Percentiles rank a stretch among this genome's conserved stretches.
Evolutionary conservation across 192 early-diverging fungal species (phyloP).

Genomic region (Backusella morwellensis): DNA sequence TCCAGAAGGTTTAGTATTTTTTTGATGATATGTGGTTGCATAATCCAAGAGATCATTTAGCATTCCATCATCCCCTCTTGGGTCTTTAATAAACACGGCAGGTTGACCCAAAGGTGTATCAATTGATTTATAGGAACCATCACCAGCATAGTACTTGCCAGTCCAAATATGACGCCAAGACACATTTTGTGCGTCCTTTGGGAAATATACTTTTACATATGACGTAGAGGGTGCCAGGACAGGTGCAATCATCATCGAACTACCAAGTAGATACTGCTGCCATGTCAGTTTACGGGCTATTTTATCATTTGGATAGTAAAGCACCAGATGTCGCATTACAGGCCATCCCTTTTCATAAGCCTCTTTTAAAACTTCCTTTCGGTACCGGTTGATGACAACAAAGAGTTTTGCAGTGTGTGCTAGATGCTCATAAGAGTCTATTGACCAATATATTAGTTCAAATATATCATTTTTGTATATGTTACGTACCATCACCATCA

Average conservation of each 20-base stretch:
- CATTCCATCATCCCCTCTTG: slow-evolving; percentile 25
- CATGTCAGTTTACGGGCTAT: slow-evolving; percentile 31
- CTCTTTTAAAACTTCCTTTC: slow-evolving; percentile 31
- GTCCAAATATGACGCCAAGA: slow-evolving; percentile 40
- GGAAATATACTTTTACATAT: slow-evolving; percentile 43
- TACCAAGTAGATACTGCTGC: slow-evolving; percentile 42
- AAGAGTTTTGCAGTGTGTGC: slow-evolving; percentile 31
- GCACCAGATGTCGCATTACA: slow-evolving; percentile 34
- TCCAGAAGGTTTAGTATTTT: not conserved
- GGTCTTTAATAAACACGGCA: slow-evolving; percentile 39
- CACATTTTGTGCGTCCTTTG: slow-evolving; percentile 11
- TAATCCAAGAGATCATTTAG: slow-evolving; percentile 25
- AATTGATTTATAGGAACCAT: slow-evolving; percentile 23
- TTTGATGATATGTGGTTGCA: slow-evolving; percentile 17
- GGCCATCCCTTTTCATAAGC: slow-evolving; percentile 36
- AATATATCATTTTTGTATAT: not conserved
- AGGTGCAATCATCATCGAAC: slow-evolving; percentile 33
- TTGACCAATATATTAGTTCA: not conserved
- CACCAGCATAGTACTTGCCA: slow-evolving; percentile 29
- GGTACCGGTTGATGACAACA: slow-evolving; percentile 25
- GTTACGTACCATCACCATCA: slow-evolving; percentile 31
- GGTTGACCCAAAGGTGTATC: slow-evolving; percentile 40
- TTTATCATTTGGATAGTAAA: slow-evolving; percentile 36
- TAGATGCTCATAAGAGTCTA: slow-evolving; percentile 31
- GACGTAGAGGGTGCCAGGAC: slow-evolving; percentile 23